Conservation (phyloP, 768 basidiomycete species). For the Collybiopsis luxurians region DNA sequence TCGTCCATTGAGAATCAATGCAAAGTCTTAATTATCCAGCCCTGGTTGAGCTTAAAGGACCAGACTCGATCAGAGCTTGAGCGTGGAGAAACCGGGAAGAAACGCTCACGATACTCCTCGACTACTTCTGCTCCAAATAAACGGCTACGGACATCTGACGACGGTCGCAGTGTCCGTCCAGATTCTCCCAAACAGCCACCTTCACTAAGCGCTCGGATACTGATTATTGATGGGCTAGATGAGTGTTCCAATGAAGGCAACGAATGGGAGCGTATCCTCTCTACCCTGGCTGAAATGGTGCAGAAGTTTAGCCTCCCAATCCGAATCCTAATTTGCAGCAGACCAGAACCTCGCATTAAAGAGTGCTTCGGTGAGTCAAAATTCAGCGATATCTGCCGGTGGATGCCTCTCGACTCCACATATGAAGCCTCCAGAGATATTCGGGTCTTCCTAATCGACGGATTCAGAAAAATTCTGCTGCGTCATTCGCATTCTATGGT, state of each 20-base stretch:
- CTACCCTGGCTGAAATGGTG: background rate
- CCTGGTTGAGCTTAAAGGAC: background rate
- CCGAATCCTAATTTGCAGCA: background rate
- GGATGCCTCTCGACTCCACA: background rate
- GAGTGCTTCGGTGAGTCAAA: background rate
- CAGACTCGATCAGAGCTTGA: constrained; percentile 16
- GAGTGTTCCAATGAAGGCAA: background rate
- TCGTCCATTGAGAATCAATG: background rate
- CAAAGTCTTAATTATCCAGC: background rate
- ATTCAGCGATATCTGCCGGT: background rate
- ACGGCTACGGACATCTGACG: too few relatives aligned
- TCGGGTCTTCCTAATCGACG: background rate
- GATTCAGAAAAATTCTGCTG: background rate
- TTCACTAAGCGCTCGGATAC: constrained; percentile 31
- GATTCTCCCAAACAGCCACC: too few relatives aligned
- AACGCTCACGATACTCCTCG: too few relatives aligned
- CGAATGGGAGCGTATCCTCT: background rate
- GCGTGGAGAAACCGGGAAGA: too few relatives aligned
- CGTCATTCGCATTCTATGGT: background rate
- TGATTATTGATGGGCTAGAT: constrained; percentile 5
- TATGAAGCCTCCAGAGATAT: background rate
- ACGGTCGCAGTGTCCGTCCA: too few relatives aligned
- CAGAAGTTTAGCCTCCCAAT: background rate
- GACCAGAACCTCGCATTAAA: background rate
- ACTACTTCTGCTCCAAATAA: too few relatives aligned